Conservation (phyloP, 2,329 filamentous ascomycete genomes). For the Fonsecaea monophora region DNA sequence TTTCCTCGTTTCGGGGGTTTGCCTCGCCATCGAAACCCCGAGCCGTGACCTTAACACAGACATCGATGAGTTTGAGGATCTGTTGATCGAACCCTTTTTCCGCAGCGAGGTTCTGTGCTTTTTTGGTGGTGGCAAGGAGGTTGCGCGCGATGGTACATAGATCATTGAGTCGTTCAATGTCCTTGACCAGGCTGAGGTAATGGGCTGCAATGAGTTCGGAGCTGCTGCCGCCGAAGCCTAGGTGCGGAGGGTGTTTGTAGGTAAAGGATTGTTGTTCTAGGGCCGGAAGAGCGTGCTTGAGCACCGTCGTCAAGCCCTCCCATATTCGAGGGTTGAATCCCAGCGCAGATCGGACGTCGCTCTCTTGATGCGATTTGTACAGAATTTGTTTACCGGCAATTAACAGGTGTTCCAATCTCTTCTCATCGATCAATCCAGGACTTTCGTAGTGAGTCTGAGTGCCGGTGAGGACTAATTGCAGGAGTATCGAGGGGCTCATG, state of each 20-base stretch:
- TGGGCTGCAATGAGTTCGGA: conserved; percentile 68
- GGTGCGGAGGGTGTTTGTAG: conserved; percentile 61
- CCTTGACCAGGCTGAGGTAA: conserved; percentile 64
- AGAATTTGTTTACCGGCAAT: conserved; percentile 66
- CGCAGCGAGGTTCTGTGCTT: conserved; percentile 68
- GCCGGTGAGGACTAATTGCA: conserved; percentile 56
- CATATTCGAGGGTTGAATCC: conserved; percentile 65
- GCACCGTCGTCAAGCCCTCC: conserved; percentile 64
- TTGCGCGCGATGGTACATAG: conserved; percentile 68
- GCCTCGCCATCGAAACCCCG: conserved; percentile 69
- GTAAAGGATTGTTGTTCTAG: conserved; percentile 68
- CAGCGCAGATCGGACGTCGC: conserved; percentile 63
- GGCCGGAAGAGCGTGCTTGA: conserved; percentile 66
- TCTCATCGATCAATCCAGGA: conserved; percentile 65
- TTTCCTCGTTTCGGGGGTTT: conserved; percentile 66
- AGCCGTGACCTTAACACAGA: conserved; percentile 69
- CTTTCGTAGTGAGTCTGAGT: conserved; percentile 66
- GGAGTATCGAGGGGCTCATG: conserved; percentile 45
- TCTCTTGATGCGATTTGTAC: conserved; percentile 63
- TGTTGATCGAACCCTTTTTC: conserved; percentile 66
- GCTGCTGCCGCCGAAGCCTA: conserved; percentile 29
- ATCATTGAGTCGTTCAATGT: conserved; percentile 68
- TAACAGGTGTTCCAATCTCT: conserved; percentile 63
- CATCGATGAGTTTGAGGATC: conserved; percentile 66
- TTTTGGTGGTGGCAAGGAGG: conserved; percentile 65